A percentile compares a stretch with the other conserved stretches of the same genome.
These are phyloP conservation scores for Fusarium drepaniforme DNA, from an alignment of 2,329 filamentous ascomycete genomes.

Conservation along the genomic window DNA sequence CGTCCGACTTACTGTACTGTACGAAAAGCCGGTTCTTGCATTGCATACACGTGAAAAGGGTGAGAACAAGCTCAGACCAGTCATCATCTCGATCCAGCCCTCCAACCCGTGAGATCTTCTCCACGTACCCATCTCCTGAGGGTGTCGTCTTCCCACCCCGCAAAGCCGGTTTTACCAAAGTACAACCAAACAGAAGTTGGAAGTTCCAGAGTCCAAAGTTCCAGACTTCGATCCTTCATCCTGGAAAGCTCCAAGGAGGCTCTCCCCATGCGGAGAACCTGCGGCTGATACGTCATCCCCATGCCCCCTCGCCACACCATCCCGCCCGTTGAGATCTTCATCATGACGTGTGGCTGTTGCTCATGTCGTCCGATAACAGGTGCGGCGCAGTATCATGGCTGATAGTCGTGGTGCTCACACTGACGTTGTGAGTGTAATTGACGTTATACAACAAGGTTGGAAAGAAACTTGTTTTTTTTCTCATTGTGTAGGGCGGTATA, in stretches of 20 bases:
- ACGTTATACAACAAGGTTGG: conserved; percentile 31
- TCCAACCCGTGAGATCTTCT: conserved; percentile 32
- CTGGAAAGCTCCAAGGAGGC: not conserved
- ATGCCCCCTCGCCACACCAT: conserved; percentile 39
- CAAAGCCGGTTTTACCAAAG: conserved; percentile 35
- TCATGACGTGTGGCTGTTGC: conserved; percentile 45
- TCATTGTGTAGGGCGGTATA: conserved; percentile 26
- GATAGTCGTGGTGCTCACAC: conserved; percentile 30
- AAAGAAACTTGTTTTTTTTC: conserved; percentile 44
- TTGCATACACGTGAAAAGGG: conserved; percentile 4
- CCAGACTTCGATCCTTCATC: conserved; percentile 20
- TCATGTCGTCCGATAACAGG: conserved; percentile 29
- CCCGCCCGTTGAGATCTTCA: conserved; percentile 30
- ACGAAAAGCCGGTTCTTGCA: not conserved
- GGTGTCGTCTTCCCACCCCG: conserved; percentile 34
- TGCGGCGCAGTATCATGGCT: conserved; percentile 37
- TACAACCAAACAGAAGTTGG: not conserved
- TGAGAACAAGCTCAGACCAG: conserved; percentile 29
- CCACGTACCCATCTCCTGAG: not conserved
- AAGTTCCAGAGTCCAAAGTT: conserved; percentile 8
- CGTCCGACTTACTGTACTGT: not conserved
- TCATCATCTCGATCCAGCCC: conserved; percentile 36
- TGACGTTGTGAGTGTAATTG: conserved; percentile 41
- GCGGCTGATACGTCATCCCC: conserved; percentile 40
- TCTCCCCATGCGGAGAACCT: conserved; percentile 18